Evolutionary conservation across 1,284 basidiomycete species (phyloP), one percentile per base, ranked within the genome.

Genomic region (Agaricales sp.): DNA sequence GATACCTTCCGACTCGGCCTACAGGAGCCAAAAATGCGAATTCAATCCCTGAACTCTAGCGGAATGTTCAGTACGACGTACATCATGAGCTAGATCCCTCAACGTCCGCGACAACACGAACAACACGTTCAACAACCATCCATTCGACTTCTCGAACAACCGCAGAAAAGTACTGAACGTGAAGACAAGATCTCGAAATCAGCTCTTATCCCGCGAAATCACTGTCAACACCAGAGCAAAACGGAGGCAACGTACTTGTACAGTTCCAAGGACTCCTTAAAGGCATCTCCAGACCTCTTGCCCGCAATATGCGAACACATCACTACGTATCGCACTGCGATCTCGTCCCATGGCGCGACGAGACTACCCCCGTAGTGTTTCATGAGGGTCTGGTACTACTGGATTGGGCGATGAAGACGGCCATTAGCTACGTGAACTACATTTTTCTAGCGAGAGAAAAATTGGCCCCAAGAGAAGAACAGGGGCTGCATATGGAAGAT

Each of bases 261-360:
- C 13, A 86, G 70, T 41, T 73, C 69, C 4, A 77, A 74, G 45
- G 89, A 80, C 56, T 88, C 84, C 57, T 80, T 85, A 63, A 87
- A 90, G 38, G 86, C 87, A 45, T 88, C 86, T 21, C 63, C 69
- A 22, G 75, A 71, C 41, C 80, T 71, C 56, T 78, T 74, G 55
- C 77, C 82, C 43, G 77, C 80, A 37, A 82, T 74, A 61, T 84
- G 75, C 43, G 74, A 74, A 51, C 84, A 80, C 23, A 82, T 80
- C 54, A 88, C 64, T 13, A 87, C 78, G 62, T 89, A 89, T 59
- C 86, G 80, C 44, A 88, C 77, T 3, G 82, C 79, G 55, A 90
- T 83, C 50, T 89, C 87, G 54, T 88, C 87, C 87, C 87, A 90
- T 12, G 87, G 87, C 48, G 62, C 67, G 49, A 76, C 71, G 58